These are phyloP conservation scores for Phytophthora megakarya DNA, from an alignment of 352 stramenopile species.

Conservation along the genomic window DNA sequence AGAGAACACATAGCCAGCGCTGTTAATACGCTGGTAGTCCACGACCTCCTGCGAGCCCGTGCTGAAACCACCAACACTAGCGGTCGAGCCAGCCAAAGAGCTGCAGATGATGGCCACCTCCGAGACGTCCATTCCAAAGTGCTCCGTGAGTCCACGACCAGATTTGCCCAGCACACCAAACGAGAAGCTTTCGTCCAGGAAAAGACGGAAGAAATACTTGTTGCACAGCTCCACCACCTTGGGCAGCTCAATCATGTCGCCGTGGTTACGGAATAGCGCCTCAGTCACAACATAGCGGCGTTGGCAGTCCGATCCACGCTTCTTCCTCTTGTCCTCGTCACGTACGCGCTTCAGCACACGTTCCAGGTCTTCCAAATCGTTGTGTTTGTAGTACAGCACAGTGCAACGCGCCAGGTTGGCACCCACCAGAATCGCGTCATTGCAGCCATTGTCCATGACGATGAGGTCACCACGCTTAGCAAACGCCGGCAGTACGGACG, in stretches of 20 bases:
- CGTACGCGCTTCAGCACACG: constrained; percentile 90
- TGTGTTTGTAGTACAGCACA: constrained; percentile 97
- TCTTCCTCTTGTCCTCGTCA: constrained; percentile 89
- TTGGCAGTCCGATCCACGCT: constrained; percentile 83
- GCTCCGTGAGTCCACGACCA: constrained; percentile 83
- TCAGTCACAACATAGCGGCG: constrained; percentile 98
- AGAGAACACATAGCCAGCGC: constrained; percentile 98
- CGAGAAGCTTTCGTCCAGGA: constrained; percentile 91
- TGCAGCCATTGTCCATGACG: constrained; percentile 95
- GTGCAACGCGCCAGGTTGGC: constrained; percentile 94
- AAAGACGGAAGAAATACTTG: constrained; percentile 86
- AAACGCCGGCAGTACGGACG: constrained; percentile 96
- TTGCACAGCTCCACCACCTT: constrained; percentile 93
- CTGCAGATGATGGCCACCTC: constrained; percentile 95
- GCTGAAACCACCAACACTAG: constrained; percentile 96
- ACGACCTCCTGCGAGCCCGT: constrained; percentile 96
- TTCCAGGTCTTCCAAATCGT: constrained; percentile 96
- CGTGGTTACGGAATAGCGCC: constrained; percentile 97
- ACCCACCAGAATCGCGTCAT: constrained; percentile 95
- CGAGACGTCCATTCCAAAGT: constrained; percentile 75
- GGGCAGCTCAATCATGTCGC: constrained; percentile 94
- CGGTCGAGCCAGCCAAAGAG: constrained; percentile 92
- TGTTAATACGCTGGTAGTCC: constrained; percentile 98
- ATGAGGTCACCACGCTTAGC: constrained; percentile 97
- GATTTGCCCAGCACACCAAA: constrained; percentile 96